A percentile compares a stretch with the other conserved stretches of the same genome.
These are phyloP conservation scores for Hypholoma sublateritium DNA, from an alignment of 768 basidiomycete species.

Conservation along the genomic window DNA sequence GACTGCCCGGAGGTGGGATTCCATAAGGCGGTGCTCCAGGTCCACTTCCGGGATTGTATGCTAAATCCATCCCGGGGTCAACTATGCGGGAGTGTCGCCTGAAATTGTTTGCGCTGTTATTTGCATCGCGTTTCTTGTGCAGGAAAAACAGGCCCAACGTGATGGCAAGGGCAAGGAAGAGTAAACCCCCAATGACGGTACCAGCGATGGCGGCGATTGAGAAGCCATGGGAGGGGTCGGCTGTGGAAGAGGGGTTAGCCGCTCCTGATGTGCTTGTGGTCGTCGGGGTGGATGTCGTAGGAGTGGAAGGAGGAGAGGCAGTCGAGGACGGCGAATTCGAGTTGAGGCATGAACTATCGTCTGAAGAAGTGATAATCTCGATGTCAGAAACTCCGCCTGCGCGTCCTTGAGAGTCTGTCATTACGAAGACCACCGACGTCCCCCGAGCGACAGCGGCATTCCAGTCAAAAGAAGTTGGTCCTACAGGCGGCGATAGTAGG, in stretches of 20 bases:
- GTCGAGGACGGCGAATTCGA: slow-evolving; percentile 54
- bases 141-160: slow-evolving; percentile 55
- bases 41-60: slow-evolving; percentile 28
- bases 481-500: slow-evolving; percentile 39
- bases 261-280: slow-evolving; percentile 15
- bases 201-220: slow-evolving; percentile 50
- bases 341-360: slow-evolving; percentile 52
- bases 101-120: not conserved
- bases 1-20: slow-evolving; percentile 7
- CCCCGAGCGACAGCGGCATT: slow-evolving; percentile 54
- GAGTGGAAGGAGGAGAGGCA: slow-evolving; percentile 20
- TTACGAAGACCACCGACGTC: slow-evolving; percentile 55
- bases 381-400: slow-evolving; percentile 63
- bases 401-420: slow-evolving; percentile 49
- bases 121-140: slow-evolving; percentile 29
- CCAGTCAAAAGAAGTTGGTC: slow-evolving; percentile 50
- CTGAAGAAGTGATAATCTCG: slow-evolving; percentile 44
- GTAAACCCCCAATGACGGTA: slow-evolving; percentile 50
- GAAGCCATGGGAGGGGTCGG: slow-evolving; percentile 20
- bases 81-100: slow-evolving; percentile 29
- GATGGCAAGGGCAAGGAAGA: slow-evolving; percentile 52
- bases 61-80: slow-evolving; percentile 39
- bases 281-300: slow-evolving; percentile 25
- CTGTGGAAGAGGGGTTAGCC: not conserved
- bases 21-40: slow-evolving; percentile 11